phyloP scores from a whole-genome alignment of 768 basidiomycete species.

The Leccinum fibrillosum region DNA sequence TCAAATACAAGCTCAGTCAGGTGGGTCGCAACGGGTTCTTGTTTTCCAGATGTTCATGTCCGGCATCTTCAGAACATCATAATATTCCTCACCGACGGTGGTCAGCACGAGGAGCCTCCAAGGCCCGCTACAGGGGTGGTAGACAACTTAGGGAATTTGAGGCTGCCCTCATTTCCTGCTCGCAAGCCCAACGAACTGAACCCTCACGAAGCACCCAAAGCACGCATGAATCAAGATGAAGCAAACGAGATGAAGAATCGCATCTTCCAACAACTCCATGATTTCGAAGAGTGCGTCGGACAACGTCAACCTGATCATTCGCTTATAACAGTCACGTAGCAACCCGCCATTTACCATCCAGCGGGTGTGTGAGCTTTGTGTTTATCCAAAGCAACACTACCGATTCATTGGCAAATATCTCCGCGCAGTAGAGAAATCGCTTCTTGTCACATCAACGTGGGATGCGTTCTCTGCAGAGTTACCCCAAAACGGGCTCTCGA shows the following conservation, averaged over 20 bases:
- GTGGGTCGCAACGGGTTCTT: slow-evolving; percentile 34
- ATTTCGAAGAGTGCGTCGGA: slow-evolving; percentile 65
- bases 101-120: slow-evolving; percentile 40
- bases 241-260: slow-evolving; percentile 51
- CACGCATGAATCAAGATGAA: slow-evolving; percentile 58
- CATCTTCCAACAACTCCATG: slow-evolving; percentile 64
- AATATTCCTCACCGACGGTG: slow-evolving; percentile 41
- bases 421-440: slow-evolving; percentile 77
- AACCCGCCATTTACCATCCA: slow-evolving; percentile 87
- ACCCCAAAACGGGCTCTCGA: slow-evolving; percentile 28
- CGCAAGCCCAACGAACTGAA: slow-evolving; percentile 49
- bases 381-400: slow-evolving; percentile 69
- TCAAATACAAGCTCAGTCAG: slow-evolving; percentile 69
- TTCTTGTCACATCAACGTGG: slow-evolving; percentile 81
- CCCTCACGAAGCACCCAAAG: slow-evolving; percentile 52
- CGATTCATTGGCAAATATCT: slow-evolving; percentile 81
- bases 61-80: slow-evolving; percentile 43
- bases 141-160: slow-evolving; percentile 53
- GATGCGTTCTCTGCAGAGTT: slow-evolving; percentile 59
- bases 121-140: slow-evolving; percentile 32
- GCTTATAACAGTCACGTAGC: slow-evolving; percentile 24
- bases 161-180: slow-evolving; percentile 70
- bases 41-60: not conserved
- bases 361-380: slow-evolving; percentile 78
- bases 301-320: not conserved